Base-by-base conservation (phyloP, 2,329 filamentous ascomycete genomes). In the Eutypella sp. region DNA sequence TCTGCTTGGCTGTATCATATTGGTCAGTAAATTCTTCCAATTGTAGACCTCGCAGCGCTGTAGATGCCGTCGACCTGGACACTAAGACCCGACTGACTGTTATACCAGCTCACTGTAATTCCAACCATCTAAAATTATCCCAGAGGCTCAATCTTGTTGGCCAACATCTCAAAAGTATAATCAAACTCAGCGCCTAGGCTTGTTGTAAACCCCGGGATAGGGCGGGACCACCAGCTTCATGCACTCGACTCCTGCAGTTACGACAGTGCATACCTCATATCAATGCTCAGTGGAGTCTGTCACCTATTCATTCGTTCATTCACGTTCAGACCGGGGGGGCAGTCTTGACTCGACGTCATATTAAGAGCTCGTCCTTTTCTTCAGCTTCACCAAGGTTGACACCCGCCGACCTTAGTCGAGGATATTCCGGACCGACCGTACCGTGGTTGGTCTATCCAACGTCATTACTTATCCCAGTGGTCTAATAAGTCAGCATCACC, bases 1-100 rank as follows among this genome's bases (percentile, higher is more conserved):
- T 49, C 53, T 53, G 57, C 49, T 60, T 58, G 57, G 43, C 60
- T 68, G 64, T 69, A 68, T 63, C 60, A 68, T 70, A 69, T 67
- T 68, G 67, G 67, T 69, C 59, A 68, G 67, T 67, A 48, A 38
- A n/a, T n/a, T 54, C 57, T 49, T 62, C 63, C 57, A 64, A 63
- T 62, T 41, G 48, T 40, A 48, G 38, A 37, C 40, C 24, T 41
- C 37, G 44, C 42, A 38, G 44, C 47, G 44, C 27, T 40, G 48
- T 45, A 43, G 46, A 46, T 46, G 19, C 7, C 20, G 38, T 48
- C 38, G 39, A 44, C 42, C 43, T 44, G 41, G 41, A 37, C 49
- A 47, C 22, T 46, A 48, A 51, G 47, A 20, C 47, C 42, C 44
- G 46, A 48, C 57, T 62, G 56, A 57, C 48, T 42, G 44, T 47